Evolutionary conservation across 2,329 filamentous ascomycete species (phyloP), one percentile per base, ranked within the genome.

Genomic region (Trichoderma gracile): DNA sequence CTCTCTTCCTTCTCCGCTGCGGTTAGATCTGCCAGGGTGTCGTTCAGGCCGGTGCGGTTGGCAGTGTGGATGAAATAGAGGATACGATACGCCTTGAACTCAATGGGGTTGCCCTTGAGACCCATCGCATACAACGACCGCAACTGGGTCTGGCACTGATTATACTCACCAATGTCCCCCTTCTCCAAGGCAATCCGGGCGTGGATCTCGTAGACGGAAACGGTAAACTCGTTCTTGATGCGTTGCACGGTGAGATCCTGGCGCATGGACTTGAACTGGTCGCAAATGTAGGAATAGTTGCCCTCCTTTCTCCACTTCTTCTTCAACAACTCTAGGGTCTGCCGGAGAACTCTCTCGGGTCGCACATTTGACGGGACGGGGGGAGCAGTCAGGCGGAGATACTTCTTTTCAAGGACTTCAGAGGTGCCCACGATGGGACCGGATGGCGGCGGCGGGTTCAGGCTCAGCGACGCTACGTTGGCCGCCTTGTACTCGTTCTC

Each of bases 161-260:
- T 99, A 95, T 99, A 99, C 95, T 99, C 95, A 99, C 95, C 94
- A 82, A 98, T 87, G 83, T 99, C 95, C 80, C 91, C 93, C 85
- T 96, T 97, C 80, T 99, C 94, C 78, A 99, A 84, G 70, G 95
- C 95, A 79, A 99, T 98, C 67, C 95, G 89, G 68, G 94, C 95
- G 80, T 99, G 95, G 67, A 94, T 96, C 80, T 99, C 95, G 79
- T 99, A 99, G 54, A 97, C 95, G 68, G 86, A 90, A 68, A 98
- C 93, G 27, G 95, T 98, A 76, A 99, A 98, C 60, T 96, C 91
- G 78, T 93, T 97, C 80, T 92, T 93, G 80, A 99, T 93, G 74
- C 92, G 94, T 79, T 99, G 95, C 63, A 99, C 95, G 45, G 95
- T 99, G 76, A 99, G 84, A 81, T 99, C 95, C 83, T 99, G 95